Percentiles rank a stretch among this genome's conserved stretches.
Conservation (phyloP, 257 asterid genomes). For the Henckelia pumila region DNA sequence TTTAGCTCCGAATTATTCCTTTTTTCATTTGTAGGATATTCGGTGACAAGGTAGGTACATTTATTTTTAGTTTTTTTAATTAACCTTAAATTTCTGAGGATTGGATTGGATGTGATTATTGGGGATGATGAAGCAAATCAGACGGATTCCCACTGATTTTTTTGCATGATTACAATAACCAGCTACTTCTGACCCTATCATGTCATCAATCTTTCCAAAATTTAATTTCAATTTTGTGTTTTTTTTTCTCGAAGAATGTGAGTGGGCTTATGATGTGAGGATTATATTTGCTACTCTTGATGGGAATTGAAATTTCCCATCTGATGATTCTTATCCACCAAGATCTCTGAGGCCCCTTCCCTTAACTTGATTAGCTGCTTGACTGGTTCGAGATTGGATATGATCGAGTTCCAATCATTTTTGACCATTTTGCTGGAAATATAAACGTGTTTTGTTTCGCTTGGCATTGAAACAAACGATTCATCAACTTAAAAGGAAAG, state of each 20-base stretch:
- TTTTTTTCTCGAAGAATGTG: neutral
- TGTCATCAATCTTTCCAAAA: too few species aligned
- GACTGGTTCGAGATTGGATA: too few species aligned
- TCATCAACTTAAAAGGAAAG: too few species aligned
- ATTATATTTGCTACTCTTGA: slow-evolving; percentile 22
- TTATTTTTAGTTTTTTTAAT: neutral
- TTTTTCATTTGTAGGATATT: neutral
- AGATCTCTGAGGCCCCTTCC: slow-evolving; percentile 22
- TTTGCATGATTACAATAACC: slow-evolving; percentile 13
- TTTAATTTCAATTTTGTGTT: too few species aligned
- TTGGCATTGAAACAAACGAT: too few species aligned
- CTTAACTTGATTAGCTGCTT: too few species aligned
- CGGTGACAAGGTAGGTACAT: slow-evolving; percentile 21
- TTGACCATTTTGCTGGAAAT: too few species aligned
- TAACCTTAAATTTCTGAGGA: too few species aligned
- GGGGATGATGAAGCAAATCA: slow-evolving; percentile 22
- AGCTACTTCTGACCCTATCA: slow-evolving; percentile 20
- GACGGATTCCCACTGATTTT: slow-evolving; percentile 24
- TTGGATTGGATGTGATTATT: neutral
- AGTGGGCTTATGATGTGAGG: slow-evolving; percentile 7
- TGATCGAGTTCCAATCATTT: too few species aligned
- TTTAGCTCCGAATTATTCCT: slow-evolving; percentile 10
- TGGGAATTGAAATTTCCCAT: slow-evolving; percentile 4
- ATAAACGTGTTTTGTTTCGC: too few species aligned
- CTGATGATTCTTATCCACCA: slow-evolving; percentile 22